Conservation (phyloP, 192 early-diverging fungal species). For the Podila clonocystis region DNA sequence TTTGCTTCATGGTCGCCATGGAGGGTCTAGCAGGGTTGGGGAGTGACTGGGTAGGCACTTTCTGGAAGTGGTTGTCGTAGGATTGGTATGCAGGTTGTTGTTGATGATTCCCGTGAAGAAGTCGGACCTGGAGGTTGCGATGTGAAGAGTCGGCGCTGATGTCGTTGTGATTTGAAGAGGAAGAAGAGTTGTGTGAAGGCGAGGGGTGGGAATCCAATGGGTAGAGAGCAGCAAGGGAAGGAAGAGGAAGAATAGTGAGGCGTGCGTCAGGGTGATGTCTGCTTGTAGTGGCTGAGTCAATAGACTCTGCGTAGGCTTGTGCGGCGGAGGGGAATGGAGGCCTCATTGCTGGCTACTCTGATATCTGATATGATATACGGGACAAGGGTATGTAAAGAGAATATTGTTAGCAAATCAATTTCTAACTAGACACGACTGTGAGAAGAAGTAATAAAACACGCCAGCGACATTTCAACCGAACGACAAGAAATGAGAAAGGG, state of each 20-base stretch:
- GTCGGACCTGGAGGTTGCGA: slow-evolving; percentile 10
- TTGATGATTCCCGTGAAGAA: slow-evolving; percentile 2
- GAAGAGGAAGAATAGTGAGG: slow-evolving; percentile 43
- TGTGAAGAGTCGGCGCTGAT: neutral
- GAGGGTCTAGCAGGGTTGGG: neutral
- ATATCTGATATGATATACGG: neutral
- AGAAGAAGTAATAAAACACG: neutral
- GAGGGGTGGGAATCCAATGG: slow-evolving; percentile 24
- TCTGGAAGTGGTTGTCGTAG: slow-evolving; percentile 27
- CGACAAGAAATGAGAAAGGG: too few relatives aligned
- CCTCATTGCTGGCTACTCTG: slow-evolving; percentile 20
- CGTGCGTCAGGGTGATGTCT: slow-evolving; percentile 45
- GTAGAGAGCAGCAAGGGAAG: slow-evolving; percentile 49
- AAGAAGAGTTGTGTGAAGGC: neutral
- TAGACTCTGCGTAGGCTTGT: slow-evolving; percentile 46
- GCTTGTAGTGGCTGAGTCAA: slow-evolving; percentile 38
- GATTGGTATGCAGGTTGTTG: slow-evolving; percentile 37
- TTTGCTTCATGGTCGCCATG: slow-evolving; percentile 11
- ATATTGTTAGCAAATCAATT: neutral
- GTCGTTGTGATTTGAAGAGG: neutral
- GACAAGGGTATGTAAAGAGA: slow-evolving; percentile 2
- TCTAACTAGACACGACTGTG: neutral
- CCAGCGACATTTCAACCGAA: too few relatives aligned
- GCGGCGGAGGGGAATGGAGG: slow-evolving; percentile 47
- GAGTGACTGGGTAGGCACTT: slow-evolving; percentile 13